These are phyloP conservation scores for Nephelium lappaceum DNA, from an alignment of 345 rosid genomes.

Conservation along the genomic window DNA sequence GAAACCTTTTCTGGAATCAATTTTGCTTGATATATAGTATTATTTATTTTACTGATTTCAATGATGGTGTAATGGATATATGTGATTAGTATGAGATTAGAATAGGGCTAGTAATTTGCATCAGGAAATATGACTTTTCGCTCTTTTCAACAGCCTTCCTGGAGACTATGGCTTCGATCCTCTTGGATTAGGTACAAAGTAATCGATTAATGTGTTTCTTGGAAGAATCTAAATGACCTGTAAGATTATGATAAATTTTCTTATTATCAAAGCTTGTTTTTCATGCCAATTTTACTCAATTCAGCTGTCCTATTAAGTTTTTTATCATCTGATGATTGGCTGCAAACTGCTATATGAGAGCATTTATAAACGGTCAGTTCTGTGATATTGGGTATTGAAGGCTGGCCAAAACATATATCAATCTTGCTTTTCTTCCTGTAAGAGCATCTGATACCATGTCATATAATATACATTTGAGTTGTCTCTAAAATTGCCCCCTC, in stretches of 20 bases:
- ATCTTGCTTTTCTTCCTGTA: too few relatives aligned
- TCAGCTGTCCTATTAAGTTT: background rate
- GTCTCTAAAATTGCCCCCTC: too few relatives aligned
- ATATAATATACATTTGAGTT: too few relatives aligned
- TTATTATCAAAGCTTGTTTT: background rate
- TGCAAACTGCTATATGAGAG: background rate
- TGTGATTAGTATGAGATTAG: background rate
- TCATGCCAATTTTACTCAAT: background rate
- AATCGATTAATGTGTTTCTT: background rate
- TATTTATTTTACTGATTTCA: too few relatives aligned
- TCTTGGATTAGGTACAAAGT: conserved; percentile 70
- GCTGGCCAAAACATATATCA: too few relatives aligned
- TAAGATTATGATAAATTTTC: background rate
- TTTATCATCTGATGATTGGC: background rate
- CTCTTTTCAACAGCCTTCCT: conserved; percentile 58
- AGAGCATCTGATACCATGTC: too few relatives aligned
- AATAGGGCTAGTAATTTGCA: background rate
- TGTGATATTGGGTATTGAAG: too few relatives aligned
- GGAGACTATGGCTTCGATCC: conserved; percentile 95
- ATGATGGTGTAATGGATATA: too few relatives aligned
- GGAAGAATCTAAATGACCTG: background rate
- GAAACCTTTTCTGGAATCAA: background rate
- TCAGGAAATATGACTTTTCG: conserved; percentile 15
- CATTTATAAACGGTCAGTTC: too few relatives aligned
- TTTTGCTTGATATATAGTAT: background rate